These are phyloP conservation scores for Ailanthus altissimus DNA, from an alignment of 345 rosid genomes.

Conservation along the genomic window DNA sequence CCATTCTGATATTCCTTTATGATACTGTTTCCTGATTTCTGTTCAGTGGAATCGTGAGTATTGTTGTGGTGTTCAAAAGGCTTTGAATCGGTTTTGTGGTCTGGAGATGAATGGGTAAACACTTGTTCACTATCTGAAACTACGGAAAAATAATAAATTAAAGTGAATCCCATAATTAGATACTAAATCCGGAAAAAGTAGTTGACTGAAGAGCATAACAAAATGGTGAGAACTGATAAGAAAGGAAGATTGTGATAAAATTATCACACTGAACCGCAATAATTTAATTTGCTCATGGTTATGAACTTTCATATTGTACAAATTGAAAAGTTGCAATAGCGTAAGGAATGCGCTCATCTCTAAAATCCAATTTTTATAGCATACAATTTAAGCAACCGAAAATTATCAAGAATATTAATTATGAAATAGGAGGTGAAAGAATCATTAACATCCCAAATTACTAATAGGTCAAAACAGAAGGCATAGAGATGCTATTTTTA, in stretches of 20 bases:
- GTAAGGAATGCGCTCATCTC: too few relatives aligned
- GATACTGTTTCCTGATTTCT: constrained; percentile 35
- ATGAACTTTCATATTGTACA: too few relatives aligned
- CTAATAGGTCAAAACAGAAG: too few relatives aligned
- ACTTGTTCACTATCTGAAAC: constrained; percentile 57
- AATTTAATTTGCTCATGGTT: too few relatives aligned
- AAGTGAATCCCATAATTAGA: constrained; percentile 9
- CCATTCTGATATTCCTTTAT: constrained; percentile 32
- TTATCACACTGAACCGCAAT: too few relatives aligned
- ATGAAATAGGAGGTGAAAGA: background rate
- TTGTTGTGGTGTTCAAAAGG: constrained; percentile 34
- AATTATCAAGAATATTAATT: background rate
- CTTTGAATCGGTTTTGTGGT: constrained; percentile 36
- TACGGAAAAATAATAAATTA: constrained; percentile 11
- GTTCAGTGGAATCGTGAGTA: constrained; percentile 36
- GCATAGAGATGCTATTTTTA: too few relatives aligned
- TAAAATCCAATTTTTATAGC: too few relatives aligned
- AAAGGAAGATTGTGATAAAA: background rate
- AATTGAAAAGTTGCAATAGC: too few relatives aligned
- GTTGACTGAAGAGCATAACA: background rate
- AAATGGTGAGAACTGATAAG: background rate
- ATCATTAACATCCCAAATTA: background rate
- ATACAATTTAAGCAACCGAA: too few relatives aligned
- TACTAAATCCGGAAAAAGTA: background rate
- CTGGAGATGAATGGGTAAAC: constrained; percentile 37